phyloP scores from a whole-genome alignment of 1,284 basidiomycete species.

The Ustanciosporium gigantosporum region DNA sequence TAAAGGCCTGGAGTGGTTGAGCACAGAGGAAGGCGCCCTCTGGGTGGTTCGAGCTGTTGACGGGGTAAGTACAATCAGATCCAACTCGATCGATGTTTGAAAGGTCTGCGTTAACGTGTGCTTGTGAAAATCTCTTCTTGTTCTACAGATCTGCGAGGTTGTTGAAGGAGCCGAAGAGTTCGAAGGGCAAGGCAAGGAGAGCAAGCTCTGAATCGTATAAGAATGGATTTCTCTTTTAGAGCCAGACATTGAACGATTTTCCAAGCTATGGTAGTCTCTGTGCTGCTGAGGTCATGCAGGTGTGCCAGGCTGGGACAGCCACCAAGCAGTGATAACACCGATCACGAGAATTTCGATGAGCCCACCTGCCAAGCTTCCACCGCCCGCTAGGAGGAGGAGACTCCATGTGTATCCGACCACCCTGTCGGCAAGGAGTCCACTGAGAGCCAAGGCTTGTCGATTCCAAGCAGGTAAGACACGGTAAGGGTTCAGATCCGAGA shows the following conservation, averaged over 20 bases:
- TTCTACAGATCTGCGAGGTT: constrained; percentile 35
- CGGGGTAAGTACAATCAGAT: constrained; percentile 41
- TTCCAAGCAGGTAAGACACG: constrained; percentile 9
- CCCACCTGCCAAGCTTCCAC: constrained; percentile 66
- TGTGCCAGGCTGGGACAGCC: constrained; percentile 22
- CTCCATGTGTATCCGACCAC: constrained; percentile 76
- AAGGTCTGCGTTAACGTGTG: no score
- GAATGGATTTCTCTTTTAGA: no score
- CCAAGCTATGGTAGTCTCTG: not conserved
- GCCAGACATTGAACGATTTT: not conserved
- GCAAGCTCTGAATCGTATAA: constrained; percentile 20
- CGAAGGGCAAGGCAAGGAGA: constrained; percentile 25
- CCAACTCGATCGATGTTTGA: not conserved
- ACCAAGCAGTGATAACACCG: constrained; percentile 41
- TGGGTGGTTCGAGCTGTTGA: constrained; percentile 91
- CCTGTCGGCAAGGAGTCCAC: constrained; percentile 72
- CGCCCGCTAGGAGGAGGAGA: constrained; percentile 72
- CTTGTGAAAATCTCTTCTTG: no score
- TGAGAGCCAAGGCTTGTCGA: constrained; percentile 48
- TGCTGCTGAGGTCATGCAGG: not conserved
- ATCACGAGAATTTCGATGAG: constrained; percentile 43
- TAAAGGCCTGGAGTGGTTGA: constrained; percentile 75
- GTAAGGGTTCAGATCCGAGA: constrained; percentile 64
- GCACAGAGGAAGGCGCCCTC: constrained; percentile 83
- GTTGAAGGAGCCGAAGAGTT: constrained; percentile 48